Evolutionary conservation across 257 asterid species (phyloP).

Genomic region (Nicotiana benthamiana): DNA sequence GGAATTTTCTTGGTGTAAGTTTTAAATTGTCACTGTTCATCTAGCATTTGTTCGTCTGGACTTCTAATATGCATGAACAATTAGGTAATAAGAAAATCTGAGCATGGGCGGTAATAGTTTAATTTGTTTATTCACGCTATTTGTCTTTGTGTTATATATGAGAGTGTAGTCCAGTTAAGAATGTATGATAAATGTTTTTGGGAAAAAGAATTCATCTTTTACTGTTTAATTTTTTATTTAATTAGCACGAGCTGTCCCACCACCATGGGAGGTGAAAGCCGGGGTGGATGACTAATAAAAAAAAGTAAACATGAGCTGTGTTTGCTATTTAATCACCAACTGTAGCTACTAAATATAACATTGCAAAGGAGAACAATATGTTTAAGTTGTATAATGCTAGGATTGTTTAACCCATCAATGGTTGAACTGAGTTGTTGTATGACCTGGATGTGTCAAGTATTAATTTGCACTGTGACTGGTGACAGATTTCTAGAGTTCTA

Average conservation of each 20-base stretch:
- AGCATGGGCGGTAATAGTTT: not conserved
- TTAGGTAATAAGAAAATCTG: not conserved
- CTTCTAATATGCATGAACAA: not conserved
- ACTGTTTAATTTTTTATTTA: not conserved
- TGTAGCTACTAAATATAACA: not conserved
- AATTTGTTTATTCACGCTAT: not conserved
- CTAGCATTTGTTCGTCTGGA: not conserved
- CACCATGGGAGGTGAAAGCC: no score
- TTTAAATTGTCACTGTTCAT: not conserved
- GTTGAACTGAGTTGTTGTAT: not conserved
- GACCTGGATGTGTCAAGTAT: not conserved
- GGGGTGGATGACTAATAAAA: not conserved
- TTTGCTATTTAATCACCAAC: not conserved
- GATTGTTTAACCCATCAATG: not conserved
- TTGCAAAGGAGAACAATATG: not conserved
- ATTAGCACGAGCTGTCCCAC: not conserved
- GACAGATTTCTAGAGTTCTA: not conserved
- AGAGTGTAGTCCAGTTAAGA: not conserved
- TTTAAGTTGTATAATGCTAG: not conserved
- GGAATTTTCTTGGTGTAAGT: not conserved
- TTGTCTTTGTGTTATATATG: not conserved
- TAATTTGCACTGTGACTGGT: not conserved
- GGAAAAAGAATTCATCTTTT: not conserved
- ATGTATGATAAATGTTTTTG: not conserved
- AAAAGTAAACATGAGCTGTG: not conserved